phyloP scores from a whole-genome alignment of 2,329 filamentous ascomycete species.

The Sporothrix dimorphospora region DNA sequence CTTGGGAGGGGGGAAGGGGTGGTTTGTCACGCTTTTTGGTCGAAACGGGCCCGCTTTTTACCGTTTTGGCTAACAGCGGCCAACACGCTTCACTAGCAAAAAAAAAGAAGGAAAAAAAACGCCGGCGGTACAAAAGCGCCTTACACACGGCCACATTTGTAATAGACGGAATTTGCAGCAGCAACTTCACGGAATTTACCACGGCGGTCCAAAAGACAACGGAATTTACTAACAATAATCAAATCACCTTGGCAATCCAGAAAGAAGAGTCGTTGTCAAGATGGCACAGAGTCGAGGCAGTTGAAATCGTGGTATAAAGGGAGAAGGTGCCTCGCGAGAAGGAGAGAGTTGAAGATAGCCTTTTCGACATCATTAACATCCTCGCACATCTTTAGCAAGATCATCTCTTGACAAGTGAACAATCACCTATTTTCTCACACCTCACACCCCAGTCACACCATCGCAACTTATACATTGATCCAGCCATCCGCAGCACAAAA shows the following conservation, averaged over 20 bases:
- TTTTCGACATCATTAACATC: background rate
- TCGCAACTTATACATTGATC: background rate
- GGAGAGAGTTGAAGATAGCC: background rate
- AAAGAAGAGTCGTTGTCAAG: background rate
- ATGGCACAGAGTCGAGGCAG: background rate
- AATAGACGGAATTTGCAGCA: background rate
- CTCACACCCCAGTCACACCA: background rate
- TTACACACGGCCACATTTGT: background rate
- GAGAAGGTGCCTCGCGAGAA: background rate
- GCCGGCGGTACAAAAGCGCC: background rate
- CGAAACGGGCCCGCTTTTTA: background rate
- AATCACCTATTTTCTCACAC: background rate
- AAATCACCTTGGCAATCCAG: background rate
- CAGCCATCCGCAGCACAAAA: background rate
- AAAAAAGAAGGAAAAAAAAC: background rate
- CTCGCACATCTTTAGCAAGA: background rate
- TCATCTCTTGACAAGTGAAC: background rate
- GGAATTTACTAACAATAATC: conserved; percentile 1
- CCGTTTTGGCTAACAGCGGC: background rate
- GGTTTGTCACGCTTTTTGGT: background rate
- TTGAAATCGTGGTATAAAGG: background rate
- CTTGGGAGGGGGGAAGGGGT: background rate
- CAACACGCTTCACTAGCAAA: background rate
- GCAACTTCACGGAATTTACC: conserved; percentile 3
- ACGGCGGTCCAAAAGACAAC: conserved; percentile 3